Evolutionary conservation across 2,329 filamentous ascomycete species (phyloP), one percentile per base, ranked within the genome.

Genomic region (Trichoderma gracile): DNA sequence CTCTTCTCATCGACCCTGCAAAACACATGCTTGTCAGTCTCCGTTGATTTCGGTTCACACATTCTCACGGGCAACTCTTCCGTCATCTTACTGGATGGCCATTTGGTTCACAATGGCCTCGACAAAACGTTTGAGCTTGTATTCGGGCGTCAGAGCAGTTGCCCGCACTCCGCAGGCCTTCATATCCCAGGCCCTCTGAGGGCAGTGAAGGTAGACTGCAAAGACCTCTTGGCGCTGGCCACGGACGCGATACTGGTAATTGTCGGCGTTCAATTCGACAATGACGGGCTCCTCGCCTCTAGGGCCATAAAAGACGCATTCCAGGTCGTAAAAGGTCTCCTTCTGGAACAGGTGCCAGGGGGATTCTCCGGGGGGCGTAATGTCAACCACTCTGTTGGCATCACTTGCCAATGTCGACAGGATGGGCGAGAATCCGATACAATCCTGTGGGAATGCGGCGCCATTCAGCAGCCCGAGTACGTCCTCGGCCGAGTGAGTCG

Each of bases 121-220:
- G 15, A 70, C 69, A 54, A 73, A 71, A 4, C 19, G 21, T 42
- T 45, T 57, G 25, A 73, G 68, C 5, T 38, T 62, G 7, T 63
- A 27, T 4, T 71, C 68, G 12, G 60, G 50, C 4, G 64, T 42
- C 43, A 67, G 63, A 17, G 66, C 53, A 15, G 47, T 53, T 1
- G 65, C 64, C 6, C 67, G 69, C 5, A 63, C 68, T 10, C 69
- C 62, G n/a, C 63, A 66, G 15, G 75, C 57, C 17, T 73, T 71
- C 30, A 77, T 63, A 53, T 76, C 75, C 75, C 75, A 77, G 1
- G 74, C 70, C 10, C 70, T 68, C 5, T 64, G 65, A 6, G 71
- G 63, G 38, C 75, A 77, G 30, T 77, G 75, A 2, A 77, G 52
- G 40, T 69, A 70, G 3, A 73, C 53, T n/a, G 62, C 42, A 2